These are phyloP conservation scores for Prunus campanulata DNA, from an alignment of 306 rosid species.

Conservation along the genomic window DNA sequence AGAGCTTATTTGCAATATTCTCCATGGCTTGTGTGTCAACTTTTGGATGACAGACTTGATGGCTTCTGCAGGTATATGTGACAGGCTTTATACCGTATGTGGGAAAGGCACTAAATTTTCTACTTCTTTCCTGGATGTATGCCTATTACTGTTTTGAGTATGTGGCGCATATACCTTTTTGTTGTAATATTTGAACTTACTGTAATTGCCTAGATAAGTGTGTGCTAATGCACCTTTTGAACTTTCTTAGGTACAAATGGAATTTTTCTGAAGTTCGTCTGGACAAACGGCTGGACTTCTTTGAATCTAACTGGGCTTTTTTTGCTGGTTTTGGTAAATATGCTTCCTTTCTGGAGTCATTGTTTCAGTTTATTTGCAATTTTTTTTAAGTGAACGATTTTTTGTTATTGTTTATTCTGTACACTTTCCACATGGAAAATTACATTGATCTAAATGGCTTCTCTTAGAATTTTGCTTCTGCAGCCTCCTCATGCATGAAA, in stretches of 20 bases:
- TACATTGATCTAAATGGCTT: neutral
- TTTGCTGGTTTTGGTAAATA: constrained; percentile 88
- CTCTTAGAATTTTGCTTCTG: constrained; percentile 2
- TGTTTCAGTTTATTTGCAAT: constrained; percentile 17
- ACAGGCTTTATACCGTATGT: constrained; percentile 76
- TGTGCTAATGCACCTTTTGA: constrained; percentile 17
- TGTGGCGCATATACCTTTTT: constrained; percentile 31
- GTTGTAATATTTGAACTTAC: constrained; percentile 21
- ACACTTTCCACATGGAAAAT: neutral
- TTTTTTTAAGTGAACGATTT: neutral
- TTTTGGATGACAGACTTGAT: constrained; percentile 20
- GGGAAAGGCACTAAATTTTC: constrained; percentile 74
- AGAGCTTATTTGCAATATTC: neutral
- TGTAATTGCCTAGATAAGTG: constrained; percentile 9
- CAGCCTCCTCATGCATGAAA: neutral
- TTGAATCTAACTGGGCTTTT: constrained; percentile 90
- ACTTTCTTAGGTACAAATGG: constrained; percentile 79
- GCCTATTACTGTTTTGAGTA: constrained; percentile 98
- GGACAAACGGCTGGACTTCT: constrained; percentile 72
- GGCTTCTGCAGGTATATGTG: constrained; percentile 62
- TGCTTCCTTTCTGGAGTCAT: constrained; percentile 6
- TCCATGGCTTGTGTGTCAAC: neutral
- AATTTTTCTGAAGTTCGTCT: constrained; percentile 74
- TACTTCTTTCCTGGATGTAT: constrained; percentile 94
- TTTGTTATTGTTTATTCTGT: neutral